Percentiles rank a stretch among this genome's conserved stretches.
These are phyloP conservation scores for Stachybotrys chartarum DNA, from an alignment of 2,329 filamentous ascomycete genomes.

Conservation along the genomic window DNA sequence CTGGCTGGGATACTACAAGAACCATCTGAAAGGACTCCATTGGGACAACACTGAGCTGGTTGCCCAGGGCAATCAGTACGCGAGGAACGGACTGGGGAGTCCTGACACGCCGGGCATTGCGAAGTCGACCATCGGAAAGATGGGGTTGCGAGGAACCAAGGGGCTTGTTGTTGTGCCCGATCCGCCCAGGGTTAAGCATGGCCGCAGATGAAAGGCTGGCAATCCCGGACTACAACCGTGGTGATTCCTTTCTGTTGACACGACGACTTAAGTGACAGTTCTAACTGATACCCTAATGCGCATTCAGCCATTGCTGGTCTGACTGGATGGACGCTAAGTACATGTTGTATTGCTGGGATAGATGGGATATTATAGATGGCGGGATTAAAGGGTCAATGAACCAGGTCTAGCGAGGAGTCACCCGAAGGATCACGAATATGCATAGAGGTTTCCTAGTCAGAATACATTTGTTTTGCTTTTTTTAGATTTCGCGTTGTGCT, in stretches of 20 bases:
- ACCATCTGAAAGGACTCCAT: conserved; percentile 34
- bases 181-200: conserved; percentile 19
- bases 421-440: no score
- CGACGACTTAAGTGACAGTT: conserved; percentile 10
- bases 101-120: conserved; percentile 38
- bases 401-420: no score
- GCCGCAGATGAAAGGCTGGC: conserved; percentile 3
- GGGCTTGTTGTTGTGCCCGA: conserved; percentile 41
- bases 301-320: no score
- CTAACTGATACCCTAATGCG: conserved; percentile 23
- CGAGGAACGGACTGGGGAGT: conserved; percentile 37
- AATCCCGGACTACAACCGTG: background rate
- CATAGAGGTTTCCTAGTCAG: no score
- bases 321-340: no score
- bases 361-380: no score
- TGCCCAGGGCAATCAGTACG: conserved; percentile 41
- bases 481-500: no score
- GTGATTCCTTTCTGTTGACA: background rate
- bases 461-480: no score
- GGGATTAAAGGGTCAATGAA: no score
- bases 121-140: conserved; percentile 45
- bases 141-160: conserved; percentile 46
- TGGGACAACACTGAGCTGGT: conserved; percentile 41
- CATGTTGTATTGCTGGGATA: no score
- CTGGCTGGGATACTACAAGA: conserved; percentile 51